These are phyloP conservation scores for Myxozyma geophila DNA, from an alignment of 805 yeast genomes.

Conservation along the genomic window DNA sequence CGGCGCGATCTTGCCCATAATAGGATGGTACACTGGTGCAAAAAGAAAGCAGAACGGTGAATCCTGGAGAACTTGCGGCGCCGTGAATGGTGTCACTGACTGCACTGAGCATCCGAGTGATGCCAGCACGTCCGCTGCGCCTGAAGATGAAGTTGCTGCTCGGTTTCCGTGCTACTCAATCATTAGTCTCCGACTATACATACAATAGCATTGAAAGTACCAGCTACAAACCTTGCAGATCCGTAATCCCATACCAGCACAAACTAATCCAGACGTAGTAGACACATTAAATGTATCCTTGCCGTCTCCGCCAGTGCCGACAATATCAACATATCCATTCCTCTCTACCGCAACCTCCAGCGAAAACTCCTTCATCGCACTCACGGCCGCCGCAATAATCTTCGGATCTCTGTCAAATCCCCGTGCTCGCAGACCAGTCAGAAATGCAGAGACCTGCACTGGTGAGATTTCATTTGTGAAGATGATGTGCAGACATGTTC, in stretches of 20 bases:
- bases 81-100: slow-evolving; percentile 64
- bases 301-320: slow-evolving; percentile 99
- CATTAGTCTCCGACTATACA: neutral
- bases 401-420: slow-evolving; percentile 82
- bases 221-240: slow-evolving; percentile 64
- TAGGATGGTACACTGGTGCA: slow-evolving; percentile 94
- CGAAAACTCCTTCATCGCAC: slow-evolving; percentile 69
- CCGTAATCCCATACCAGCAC: slow-evolving; percentile 80
- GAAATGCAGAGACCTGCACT: slow-evolving; percentile 75
- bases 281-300: slow-evolving; percentile 96
- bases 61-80: slow-evolving; percentile 58
- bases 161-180: slow-evolving; percentile 85
- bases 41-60: slow-evolving; percentile 68
- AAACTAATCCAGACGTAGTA: slow-evolving; percentile 91
- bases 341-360: slow-evolving; percentile 51
- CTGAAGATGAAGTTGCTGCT: slow-evolving; percentile 90
- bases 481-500: slow-evolving; percentile 63
- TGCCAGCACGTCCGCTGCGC: slow-evolving; percentile 87
- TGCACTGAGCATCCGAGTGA: slow-evolving; percentile 82
- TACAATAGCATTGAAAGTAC: no score
- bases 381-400: slow-evolving; percentile 84
- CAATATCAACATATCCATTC: slow-evolving; percentile 76
- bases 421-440: slow-evolving; percentile 72
- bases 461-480: slow-evolving; percentile 66
- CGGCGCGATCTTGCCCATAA: slow-evolving; percentile 80